Base-by-base conservation (phyloP, 768 basidiomycete genomes). In the Lenzites betulinus region DNA sequence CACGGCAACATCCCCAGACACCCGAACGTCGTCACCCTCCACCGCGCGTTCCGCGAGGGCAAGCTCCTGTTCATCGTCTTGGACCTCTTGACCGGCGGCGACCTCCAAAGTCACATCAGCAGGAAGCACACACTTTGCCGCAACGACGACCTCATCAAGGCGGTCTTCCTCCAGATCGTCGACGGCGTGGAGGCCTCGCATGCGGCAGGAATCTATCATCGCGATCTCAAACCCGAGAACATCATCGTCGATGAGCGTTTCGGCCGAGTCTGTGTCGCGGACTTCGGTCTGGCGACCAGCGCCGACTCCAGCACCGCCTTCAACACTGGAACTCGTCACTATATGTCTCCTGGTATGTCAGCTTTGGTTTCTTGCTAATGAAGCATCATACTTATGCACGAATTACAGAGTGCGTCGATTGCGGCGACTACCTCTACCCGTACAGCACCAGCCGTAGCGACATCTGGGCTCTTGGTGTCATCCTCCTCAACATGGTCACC, bases 401-500 rank as follows among this genome's bases (percentile, higher is more conserved):
- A 12, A 7, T 26, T 64, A 22, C 71, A 86, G 88, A 89, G 72
- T 87, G 85, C 66, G 75, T 84, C 50, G 77, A 79, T 18, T 69
- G 75, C 49, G 76, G 81, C 35, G 67, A 77, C 56, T 69, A 79
- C 70, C 73, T 75, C 58, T 67, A 80, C 70, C 67, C 72, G 62
- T 80, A 90, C 75, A 83, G 83, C 30, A 85, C 87, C 51, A 76
- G 78, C 12, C 77, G 82, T 55, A 88, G 82, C 78, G 88, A 90
- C 64, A 79, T 89, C 59, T 90, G 89, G 89, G 79, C 89, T 8
- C 72, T 90, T 23, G 89, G 88, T 20, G 81, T 96, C 62, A 89
- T 96, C 63, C 81, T 96, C 55, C 80, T 89, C 65, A 95, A 93
- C 73, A 83, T 96, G 76, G 84, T 90, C 48, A 87, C 87, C 55